phyloP scores from a whole-genome alignment of 2,329 filamentous ascomycete species.

The Ophiocordyceps camponoti-floridani region DNA sequence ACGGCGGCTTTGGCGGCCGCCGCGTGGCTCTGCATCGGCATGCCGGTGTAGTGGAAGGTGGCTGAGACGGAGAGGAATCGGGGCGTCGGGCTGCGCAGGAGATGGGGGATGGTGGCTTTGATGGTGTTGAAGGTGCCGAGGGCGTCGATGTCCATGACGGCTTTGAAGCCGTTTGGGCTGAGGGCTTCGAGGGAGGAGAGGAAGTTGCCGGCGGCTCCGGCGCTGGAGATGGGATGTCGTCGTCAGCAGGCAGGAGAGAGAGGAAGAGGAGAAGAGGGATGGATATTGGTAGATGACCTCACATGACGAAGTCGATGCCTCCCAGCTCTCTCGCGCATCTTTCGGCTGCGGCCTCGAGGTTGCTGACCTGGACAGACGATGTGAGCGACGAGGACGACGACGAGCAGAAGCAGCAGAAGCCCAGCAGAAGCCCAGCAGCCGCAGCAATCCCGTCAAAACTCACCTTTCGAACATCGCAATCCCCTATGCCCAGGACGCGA shows the following conservation, averaged over 20 bases:
- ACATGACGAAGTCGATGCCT: constrained; percentile 85
- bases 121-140: constrained; percentile 87
- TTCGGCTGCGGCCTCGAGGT: constrained; percentile 48
- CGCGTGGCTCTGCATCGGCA: constrained; percentile 78
- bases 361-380: constrained; percentile 15
- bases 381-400: too few relatives aligned
- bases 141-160: constrained; percentile 92
- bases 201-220: constrained; percentile 92
- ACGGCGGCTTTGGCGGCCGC: constrained; percentile 80
- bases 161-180: constrained; percentile 78
- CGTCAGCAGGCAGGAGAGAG: too few relatives aligned
- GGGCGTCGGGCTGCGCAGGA: constrained; percentile 58
- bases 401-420: too few relatives aligned
- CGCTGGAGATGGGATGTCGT: constrained; percentile 29
- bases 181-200: constrained; percentile 69
- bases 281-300: too few relatives aligned
- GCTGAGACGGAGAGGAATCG: constrained; percentile 83
- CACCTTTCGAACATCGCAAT: constrained; percentile 59
- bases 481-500: constrained; percentile 74
- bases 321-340: constrained; percentile 70
- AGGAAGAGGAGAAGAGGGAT: too few relatives aligned
- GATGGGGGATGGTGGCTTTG: constrained; percentile 74
- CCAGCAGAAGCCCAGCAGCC: too few relatives aligned
- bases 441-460: too few relatives aligned
- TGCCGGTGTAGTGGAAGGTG: constrained; percentile 77